Evolutionary conservation across 2,329 filamentous ascomycete genomes (phyloP), one percentile per base, ranked within the genome.

Genomic region (Raffaelea deltoideospora): DNA sequence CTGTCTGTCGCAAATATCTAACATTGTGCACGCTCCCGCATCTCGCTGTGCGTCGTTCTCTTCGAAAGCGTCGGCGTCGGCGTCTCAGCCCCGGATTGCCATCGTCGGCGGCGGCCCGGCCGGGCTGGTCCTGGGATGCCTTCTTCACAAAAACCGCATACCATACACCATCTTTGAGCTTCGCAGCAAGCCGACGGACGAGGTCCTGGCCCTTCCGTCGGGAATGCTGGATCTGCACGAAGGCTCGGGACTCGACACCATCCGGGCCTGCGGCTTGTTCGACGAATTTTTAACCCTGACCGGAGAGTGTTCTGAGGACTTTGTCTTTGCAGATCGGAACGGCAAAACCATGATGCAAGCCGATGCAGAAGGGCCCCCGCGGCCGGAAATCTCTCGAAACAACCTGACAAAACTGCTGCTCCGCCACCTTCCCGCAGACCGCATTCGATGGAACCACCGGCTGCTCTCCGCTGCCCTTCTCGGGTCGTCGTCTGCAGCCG

Each of bases 201-300:
- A 45, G 3, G 48, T 51, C 10, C 42, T 54, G 7, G 34, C 46
- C 5, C 38, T 44, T 3, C 52, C 52, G 3, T 54, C 50, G 6
- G 65, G 67, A 10, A 61, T 50, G 38, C 58, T 72, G 3, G 67
- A 72, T 43, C 52, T 73, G 1, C 65, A 72, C 44, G 50, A 54
- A 1, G 45, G 55, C 6, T 56, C 58, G 1, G 67, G 67, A 0
- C 57, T 65, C 5, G 48, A 52, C 3, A 67, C 63, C 0, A 47
- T 72, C 8, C 51, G 50, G 6, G 58, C 59, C 36, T 59, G 58
- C 13, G 63, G 60, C 0, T 50, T 71, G 13, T 60, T 50, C 38
- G 54, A 61, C 3, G 46, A 57, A 14, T 72, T 70, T 44, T 34
- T 51, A 1, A 45, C 53, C 23, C 46, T 60, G n/a, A 57, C 59